phyloP scores from a whole-genome alignment of 176 grass and related monocot genomes.

The Aegilops speltoides region DNA sequence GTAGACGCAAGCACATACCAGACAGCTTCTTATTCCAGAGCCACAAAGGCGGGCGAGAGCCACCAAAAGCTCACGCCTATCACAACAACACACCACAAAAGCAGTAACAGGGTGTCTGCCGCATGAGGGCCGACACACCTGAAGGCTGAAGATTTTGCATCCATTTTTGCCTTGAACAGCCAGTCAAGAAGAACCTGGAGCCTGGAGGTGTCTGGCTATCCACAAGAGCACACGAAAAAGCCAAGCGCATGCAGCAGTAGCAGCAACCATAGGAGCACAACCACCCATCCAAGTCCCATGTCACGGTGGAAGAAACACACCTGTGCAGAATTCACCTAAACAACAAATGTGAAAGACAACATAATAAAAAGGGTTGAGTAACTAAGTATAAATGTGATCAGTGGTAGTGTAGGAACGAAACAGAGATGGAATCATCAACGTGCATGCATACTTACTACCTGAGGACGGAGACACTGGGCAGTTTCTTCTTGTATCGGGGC shows the following conservation, averaged over 20 bases:
- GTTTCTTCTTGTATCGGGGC: constrained; percentile 8
- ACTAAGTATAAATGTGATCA: neutral
- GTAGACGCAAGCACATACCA: too few species aligned
- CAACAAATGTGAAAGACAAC: neutral
- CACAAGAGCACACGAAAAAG: neutral
- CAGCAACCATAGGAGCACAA: neutral
- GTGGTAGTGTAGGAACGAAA: neutral
- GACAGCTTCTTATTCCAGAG: neutral
- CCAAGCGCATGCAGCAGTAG: neutral
- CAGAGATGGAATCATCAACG: neutral
- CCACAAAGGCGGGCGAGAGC: neutral
- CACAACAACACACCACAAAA: neutral
- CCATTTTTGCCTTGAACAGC: neutral
- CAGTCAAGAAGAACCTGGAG: too few species aligned
- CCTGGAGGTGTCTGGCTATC: neutral
- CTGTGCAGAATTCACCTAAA: neutral
- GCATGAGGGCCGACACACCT: neutral
- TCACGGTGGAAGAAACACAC: neutral
- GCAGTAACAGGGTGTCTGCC: too few species aligned
- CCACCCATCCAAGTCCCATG: neutral
- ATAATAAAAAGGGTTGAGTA: neutral
- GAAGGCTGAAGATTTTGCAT: neutral
- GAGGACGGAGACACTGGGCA: neutral
- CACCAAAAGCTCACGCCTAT: neutral
- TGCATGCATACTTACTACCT: neutral